Evolutionary conservation across 108 stramenopile genomes (phyloP).

Genomic region (Hondaea fermentalgiana): DNA sequence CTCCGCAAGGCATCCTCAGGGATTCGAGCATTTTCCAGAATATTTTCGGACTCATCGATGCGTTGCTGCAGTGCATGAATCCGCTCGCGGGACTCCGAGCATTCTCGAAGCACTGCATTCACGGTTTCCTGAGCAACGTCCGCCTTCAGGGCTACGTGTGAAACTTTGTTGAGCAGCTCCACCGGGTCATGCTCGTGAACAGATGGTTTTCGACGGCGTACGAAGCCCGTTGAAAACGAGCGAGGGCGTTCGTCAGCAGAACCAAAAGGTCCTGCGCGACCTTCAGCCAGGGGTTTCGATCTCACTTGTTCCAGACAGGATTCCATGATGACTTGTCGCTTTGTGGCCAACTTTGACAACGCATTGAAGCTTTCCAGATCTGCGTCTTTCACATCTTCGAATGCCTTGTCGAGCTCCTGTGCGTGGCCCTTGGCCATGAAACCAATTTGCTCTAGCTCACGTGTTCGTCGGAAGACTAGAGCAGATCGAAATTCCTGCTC

Average conservation of each 20-base stretch:
- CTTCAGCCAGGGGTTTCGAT: neutral
- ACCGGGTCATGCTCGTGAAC: neutral
- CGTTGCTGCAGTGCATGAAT: neutral
- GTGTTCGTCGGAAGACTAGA: neutral
- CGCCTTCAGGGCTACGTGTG: neutral
- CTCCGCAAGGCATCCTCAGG: neutral
- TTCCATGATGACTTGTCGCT: neutral
- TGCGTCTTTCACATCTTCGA: neutral
- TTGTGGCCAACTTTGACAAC: neutral
- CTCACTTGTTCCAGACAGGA: neutral
- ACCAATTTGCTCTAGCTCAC: neutral
- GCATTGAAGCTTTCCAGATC: neutral
- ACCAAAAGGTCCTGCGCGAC: neutral
- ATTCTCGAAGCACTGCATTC: neutral
- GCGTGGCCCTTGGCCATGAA: neutral
- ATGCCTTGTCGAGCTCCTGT: neutral
- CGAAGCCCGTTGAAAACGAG: neutral
- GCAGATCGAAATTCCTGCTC: neutral
- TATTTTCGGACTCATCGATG: neutral
- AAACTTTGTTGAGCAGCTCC: neutral
- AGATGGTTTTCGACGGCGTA: neutral
- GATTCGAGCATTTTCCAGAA: neutral
- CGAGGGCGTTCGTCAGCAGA: neutral
- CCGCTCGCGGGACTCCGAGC: neutral
- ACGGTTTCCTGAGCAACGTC: neutral